A percentile compares a stretch with the other conserved stretches of the same genome.
These are phyloP conservation scores for Calonectria pseudoreteaudii DNA, from an alignment of 2,329 filamentous ascomycete genomes.

Conservation along the genomic window DNA sequence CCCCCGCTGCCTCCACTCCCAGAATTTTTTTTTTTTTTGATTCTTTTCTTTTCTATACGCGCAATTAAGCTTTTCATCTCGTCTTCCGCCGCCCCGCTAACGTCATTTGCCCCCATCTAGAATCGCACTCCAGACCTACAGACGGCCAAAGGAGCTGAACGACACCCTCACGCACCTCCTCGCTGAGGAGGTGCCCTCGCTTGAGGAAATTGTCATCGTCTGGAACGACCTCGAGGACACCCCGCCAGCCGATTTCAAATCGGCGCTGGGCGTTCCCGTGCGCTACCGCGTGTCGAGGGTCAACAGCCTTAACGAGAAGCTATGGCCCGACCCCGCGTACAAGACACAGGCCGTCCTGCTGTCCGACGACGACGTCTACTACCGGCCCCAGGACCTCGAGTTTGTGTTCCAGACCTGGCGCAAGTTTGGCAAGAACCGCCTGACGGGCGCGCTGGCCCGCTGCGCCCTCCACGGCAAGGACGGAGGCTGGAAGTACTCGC, in stretches of 20 bases:
- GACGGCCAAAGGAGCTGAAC: conserved; percentile 49
- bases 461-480: conserved; percentile 43
- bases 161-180: conserved; percentile 46
- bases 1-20: no score
- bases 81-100: not conserved
- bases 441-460: conserved; percentile 52
- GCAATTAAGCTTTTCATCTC: not conserved
- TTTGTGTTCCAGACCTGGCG: conserved; percentile 56
- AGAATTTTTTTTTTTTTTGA: not conserved
- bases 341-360: conserved; percentile 53
- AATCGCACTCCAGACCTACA: conserved; percentile 53
- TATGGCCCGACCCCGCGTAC: conserved; percentile 50
- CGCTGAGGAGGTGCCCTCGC: conserved; percentile 47
- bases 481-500: conserved; percentile 46
- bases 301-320: conserved; percentile 53
- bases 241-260: conserved; percentile 44
- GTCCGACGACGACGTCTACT: conserved; percentile 56
- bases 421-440: conserved; percentile 49
- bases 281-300: conserved; percentile 47
- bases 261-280: conserved; percentile 47
- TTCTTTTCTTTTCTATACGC: not conserved
- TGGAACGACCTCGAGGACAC: conserved; percentile 51
- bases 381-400: conserved; percentile 53
- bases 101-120: conserved; percentile 30
- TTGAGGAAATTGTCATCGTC: conserved; percentile 51